Percentiles rank a stretch among this genome's conserved stretches.
Conservation (phyloP, 2,329 filamentous ascomycete genomes). For the Verticillium longisporum region DNA sequence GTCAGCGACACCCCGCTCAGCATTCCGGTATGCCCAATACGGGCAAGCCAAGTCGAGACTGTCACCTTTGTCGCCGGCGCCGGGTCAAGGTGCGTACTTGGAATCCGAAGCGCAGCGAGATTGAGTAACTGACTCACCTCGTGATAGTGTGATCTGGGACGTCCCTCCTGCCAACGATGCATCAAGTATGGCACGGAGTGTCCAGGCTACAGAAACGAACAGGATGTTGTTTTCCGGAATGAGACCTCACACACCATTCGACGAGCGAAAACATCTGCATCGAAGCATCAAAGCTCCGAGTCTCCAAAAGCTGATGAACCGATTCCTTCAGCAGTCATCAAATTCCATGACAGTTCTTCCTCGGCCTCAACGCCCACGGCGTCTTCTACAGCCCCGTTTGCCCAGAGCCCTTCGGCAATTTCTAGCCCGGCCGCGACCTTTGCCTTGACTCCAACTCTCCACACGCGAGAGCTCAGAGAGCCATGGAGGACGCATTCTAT, state of each 20-base stretch:
- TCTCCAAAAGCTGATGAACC: not conserved
- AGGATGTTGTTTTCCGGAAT: constrained; percentile 31
- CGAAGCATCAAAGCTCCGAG: constrained; percentile 3
- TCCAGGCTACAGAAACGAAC: constrained; percentile 30
- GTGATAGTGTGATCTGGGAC: constrained; percentile 29
- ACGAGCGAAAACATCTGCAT: not conserved
- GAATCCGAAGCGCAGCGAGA: constrained; percentile 5
- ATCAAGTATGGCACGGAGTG: constrained; percentile 31
- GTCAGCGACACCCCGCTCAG: not conserved
- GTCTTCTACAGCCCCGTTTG: constrained; percentile 7
- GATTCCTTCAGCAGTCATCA: not conserved
- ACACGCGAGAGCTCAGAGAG: constrained; percentile 16
- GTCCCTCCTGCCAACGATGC: constrained; percentile 31
- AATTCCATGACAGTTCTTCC: not conserved
- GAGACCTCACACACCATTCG: constrained; percentile 16
- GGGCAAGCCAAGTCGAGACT: constrained; percentile 31
- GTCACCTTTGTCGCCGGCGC: constrained; percentile 30
- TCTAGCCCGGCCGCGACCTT: not conserved
- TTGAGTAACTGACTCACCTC: not conserved
- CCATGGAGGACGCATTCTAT: constrained; percentile 32
- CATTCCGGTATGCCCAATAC: constrained; percentile 29
- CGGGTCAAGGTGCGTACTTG: constrained; percentile 27
- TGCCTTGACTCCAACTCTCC: not conserved
- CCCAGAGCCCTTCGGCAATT: not conserved
- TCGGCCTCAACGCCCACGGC: not conserved